A percentile compares a stretch with the other conserved stretches of the same genome.
Evolutionary conservation across 2,329 filamentous ascomycete genomes (phyloP).

Genomic region (Aspergillus arachidicola): DNA sequence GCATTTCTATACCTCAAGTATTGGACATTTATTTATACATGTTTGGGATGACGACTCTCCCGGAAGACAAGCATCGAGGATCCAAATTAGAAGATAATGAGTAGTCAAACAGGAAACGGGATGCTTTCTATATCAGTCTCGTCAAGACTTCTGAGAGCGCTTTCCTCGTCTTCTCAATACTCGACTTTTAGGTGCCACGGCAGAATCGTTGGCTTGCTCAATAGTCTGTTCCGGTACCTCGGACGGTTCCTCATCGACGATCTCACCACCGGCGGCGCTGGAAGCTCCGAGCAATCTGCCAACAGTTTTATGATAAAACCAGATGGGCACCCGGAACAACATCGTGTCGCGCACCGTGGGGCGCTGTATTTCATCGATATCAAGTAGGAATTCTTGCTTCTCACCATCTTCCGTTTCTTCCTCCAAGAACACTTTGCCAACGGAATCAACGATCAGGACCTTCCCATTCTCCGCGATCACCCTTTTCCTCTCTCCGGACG

Average conservation of each 20-base stretch:
- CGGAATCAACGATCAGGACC: conserved; percentile 85
- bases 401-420: conserved; percentile 86
- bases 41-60: not conserved
- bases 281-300: conserved; percentile 31
- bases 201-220: conserved; percentile 29
- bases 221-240: conserved; percentile 21
- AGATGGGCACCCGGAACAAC: conserved; percentile 75
- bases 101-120: not conserved
- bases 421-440: conserved; percentile 93
- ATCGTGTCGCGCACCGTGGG: conserved; percentile 83
- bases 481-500: conserved; percentile 78
- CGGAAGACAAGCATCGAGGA: not conserved
- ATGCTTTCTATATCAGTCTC: not conserved
- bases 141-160: conserved; percentile 33
- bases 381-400: conserved; percentile 79
- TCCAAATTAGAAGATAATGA: not conserved
- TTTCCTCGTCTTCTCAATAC: conserved; percentile 31
- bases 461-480: conserved; percentile 96
- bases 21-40: not conserved
- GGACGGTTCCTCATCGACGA: conserved; percentile 24
- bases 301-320: conserved; percentile 60
- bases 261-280: conserved; percentile 1
- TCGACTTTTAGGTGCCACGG: conserved; percentile 24
- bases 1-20: not conserved
- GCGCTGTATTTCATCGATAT: conserved; percentile 78